Conservation (phyloP, 2,329 filamentous ascomycete species). For the Dactylellina cionopaga region DNA sequence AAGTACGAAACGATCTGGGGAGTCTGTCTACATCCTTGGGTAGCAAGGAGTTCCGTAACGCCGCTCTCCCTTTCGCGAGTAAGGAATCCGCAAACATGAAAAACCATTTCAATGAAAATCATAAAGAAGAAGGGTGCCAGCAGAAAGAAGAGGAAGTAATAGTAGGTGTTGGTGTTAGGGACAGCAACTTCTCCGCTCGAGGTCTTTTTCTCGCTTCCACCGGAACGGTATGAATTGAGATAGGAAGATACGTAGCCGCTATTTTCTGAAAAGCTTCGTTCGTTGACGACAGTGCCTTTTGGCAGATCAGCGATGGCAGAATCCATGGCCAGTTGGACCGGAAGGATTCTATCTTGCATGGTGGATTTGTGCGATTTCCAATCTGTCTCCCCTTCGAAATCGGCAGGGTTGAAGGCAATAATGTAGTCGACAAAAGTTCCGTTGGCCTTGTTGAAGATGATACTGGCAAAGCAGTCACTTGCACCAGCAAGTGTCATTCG, state of each 20-base stretch:
- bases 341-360: slow-evolving; percentile 74
- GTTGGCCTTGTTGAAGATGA: slow-evolving; percentile 72
- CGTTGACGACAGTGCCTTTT: slow-evolving; percentile 79
- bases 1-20: slow-evolving; percentile 81
- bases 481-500: slow-evolving; percentile 73
- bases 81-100: slow-evolving; percentile 86
- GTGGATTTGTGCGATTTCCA: slow-evolving; percentile 72
- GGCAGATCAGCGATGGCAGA: slow-evolving; percentile 55
- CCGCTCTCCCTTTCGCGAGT: slow-evolving; percentile 85
- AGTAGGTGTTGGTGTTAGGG: slow-evolving; percentile 36
- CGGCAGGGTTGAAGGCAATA: slow-evolving; percentile 76
- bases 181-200: slow-evolving; percentile 17
- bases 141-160: slow-evolving; percentile 27
- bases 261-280: slow-evolving; percentile 72
- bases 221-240: background rate
- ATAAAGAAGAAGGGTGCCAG: slow-evolving; percentile 76
- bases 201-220: background rate
- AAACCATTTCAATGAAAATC: slow-evolving; percentile 81
- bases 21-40: slow-evolving; percentile 84
- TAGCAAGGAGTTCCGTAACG: slow-evolving; percentile 87
- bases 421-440: slow-evolving; percentile 83
- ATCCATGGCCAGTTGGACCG: slow-evolving; percentile 46
- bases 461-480: slow-evolving; percentile 76
- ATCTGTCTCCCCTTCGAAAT: slow-evolving; percentile 64
- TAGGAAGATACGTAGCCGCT: slow-evolving; percentile 66